A percentile compares a stretch with the other conserved stretches of the same genome.
Evolutionary conservation across 2,329 filamentous ascomycete genomes (phyloP).

Genomic region (Ophioceras dolichostomum): DNA sequence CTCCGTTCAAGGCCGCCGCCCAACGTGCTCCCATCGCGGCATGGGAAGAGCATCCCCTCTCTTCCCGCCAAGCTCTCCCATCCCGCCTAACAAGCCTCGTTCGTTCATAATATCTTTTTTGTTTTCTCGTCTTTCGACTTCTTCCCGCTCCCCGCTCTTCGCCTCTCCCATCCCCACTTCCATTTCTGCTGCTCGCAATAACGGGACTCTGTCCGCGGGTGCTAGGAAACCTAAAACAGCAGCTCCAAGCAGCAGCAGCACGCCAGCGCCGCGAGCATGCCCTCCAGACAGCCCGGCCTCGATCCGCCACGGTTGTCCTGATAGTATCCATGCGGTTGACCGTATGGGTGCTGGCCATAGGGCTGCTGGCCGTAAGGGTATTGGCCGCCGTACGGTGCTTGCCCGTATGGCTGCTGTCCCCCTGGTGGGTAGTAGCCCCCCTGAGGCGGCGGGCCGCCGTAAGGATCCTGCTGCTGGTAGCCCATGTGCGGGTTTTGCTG

Average conservation of each 20-base stretch:
- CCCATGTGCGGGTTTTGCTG: conserved; percentile 9
- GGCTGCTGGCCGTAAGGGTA: conserved; percentile 18
- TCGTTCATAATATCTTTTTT: too few species aligned
- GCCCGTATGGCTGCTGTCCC: conserved; percentile 24
- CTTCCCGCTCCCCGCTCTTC: too few species aligned
- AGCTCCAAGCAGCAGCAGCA: conserved; percentile 47
- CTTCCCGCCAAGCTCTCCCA: too few species aligned
- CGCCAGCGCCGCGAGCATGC: conserved; percentile 36
- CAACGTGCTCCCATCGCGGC: too few species aligned
- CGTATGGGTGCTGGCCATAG: conserved; percentile 16
- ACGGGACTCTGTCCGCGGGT: too few species aligned
- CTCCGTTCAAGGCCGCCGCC: too few species aligned
- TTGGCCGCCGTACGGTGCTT: conserved; percentile 29
- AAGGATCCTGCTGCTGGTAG: too few species aligned
- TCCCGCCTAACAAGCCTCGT: too few species aligned
- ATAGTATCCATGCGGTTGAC: conserved; percentile 11
- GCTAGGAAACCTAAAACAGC: conserved; percentile 42
- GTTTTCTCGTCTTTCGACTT: too few species aligned
- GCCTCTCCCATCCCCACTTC: too few species aligned
- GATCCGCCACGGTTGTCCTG: conserved; percentile 17
- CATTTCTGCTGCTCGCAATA: too few species aligned
- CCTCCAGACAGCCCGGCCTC: conserved; percentile 24
- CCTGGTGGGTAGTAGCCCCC: conserved; percentile 10
- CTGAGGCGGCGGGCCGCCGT: not conserved
- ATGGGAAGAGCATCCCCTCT: too few species aligned